Base-by-base conservation (phyloP, 1,139 yeast genomes). In the Candida buenavistaensis region DNA sequence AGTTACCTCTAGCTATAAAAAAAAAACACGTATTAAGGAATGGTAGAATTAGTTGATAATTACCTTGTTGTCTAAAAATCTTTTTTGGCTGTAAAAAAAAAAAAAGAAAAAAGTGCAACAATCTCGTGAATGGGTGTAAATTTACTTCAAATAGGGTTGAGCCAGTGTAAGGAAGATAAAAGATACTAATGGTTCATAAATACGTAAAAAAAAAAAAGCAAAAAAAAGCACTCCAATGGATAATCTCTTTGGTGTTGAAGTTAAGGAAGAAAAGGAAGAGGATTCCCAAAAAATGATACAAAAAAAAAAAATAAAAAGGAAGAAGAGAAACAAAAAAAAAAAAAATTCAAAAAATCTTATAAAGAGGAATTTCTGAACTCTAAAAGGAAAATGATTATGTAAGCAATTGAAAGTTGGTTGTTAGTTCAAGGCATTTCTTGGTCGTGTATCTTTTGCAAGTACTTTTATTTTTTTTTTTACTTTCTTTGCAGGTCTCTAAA, bases 51-150 rank as follows among this genome's bases (percentile, higher is more conserved):
- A 12, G 32, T 23, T 30, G 32, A 23, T 16, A 23, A 30, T 30
- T 30, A 23, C 17, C 15, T 5, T 15, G 8, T 22, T 23, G 23
- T 23, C 23, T 20, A 16, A 14, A 10, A 16, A 23, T 23, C 12
- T 8, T 15, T 21, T 28, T 28, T 30, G 32, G 27, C 27, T 23
- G 32, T 23, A 23, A 30, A 30, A 23, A 28, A 28, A 28, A 28
- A 28, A 28, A n/a, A n/a, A n/a, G n/a, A n/a, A n/a, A n/a, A 28
- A 21, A 6, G 23, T 30, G 32, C 32, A 30, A 23, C 32, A 30
- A 15, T 13, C 23, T 28, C n/a, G 11, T 16, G 10, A 12, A 9
- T 15, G 7, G 25, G 16, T 10, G 10, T 14, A 22, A 15, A 4
- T n/a, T 9, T 21, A 22, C 14, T 23, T 12, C 14, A 8, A 24